Conservation (phyloP, 371 early-diverging fungal species). For the Zychaea mexicana region DNA sequence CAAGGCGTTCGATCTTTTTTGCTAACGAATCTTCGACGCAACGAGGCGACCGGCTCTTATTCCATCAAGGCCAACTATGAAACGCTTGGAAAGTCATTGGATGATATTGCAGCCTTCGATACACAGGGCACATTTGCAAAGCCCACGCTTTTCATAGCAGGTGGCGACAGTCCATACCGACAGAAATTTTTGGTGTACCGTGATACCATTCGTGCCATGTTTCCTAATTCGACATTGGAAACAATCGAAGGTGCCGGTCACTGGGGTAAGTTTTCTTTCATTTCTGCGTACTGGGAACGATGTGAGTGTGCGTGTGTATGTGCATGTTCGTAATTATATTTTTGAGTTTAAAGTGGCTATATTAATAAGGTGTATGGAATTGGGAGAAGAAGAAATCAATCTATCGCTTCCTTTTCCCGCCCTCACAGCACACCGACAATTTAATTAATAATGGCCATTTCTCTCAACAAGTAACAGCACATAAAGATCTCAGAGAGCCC, state of each 20-base stretch:
- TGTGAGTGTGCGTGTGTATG: not conserved
- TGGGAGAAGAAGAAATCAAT: too few species aligned
- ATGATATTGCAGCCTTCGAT: slow-evolving; percentile 57
- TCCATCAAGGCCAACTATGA: slow-evolving; percentile 67
- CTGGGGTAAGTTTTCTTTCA: slow-evolving; percentile 69
- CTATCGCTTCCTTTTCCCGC: too few species aligned
- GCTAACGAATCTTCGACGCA: slow-evolving; percentile 72
- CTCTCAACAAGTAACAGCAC: too few species aligned
- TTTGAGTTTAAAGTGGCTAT: too few species aligned
- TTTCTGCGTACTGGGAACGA: not conserved
- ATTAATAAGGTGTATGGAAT: too few species aligned
- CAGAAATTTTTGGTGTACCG: slow-evolving; percentile 39
- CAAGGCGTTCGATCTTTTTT: slow-evolving; percentile 79
- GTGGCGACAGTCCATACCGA: slow-evolving; percentile 69
- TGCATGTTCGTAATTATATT: not conserved
- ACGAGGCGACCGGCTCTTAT: slow-evolving; percentile 50
- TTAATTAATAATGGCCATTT: too few species aligned
- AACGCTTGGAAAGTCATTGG: slow-evolving; percentile 60
- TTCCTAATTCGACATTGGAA: slow-evolving; percentile 65
- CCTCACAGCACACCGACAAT: too few species aligned
- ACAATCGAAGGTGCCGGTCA: slow-evolving; percentile 77
- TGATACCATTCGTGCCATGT: slow-evolving; percentile 56
- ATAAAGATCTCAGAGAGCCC: too few species aligned
- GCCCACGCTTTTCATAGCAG: slow-evolving; percentile 79
- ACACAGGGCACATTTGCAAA: slow-evolving; percentile 34